Base-by-base conservation (phyloP, 352 stramenopile species). In the Globisporangium barbulae region DNA sequence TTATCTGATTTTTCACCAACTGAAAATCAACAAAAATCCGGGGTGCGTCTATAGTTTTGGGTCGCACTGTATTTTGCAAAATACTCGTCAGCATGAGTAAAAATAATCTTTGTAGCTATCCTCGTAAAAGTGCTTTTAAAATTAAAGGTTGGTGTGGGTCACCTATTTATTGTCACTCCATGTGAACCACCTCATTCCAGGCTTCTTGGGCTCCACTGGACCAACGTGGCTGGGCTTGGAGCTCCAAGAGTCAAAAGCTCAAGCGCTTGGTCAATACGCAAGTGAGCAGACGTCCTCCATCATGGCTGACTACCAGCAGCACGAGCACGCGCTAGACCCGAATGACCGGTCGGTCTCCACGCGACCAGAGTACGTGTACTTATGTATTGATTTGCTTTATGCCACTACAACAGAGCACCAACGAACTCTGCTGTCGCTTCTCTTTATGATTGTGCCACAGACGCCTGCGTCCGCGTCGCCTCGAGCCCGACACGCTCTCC, bases 401-500 rank as follows among this genome's bases (percentile, higher is more conserved):
- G 56, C 13, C 21, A 7, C 31, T 48, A 10, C 13, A 17, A 25
- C 22, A 12, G 15, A n/a, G 19, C 6, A 48, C 37, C 21, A 19
- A 66, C 28, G 5, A 13, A 5, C 12, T 28, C 39, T 33, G 21
- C 35, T 4, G n/a, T 53, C 28, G 22, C 5, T 9, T 9, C 6
- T 25, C 15, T 50, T 8, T 41, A 5, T 42, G 30, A 41, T 12
- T 53, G 12, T n/a, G 15, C 8, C 8, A 45, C 53, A 94, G 85
- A 64, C 83, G 83, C 55, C 22, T 92, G 57, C 81, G 85, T 31
- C 85, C 85, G 33, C 85, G 85, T 61, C 78, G 85, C 21, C 69
- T 94, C 10, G 85, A 94, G 71, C 74, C 79, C 0, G 83, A 92
- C 68, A 91, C 83, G 49, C 69, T 92, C 59, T 85, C 83, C n/a